Conservation (phyloP, 1,284 basidiomycete genomes). For the Apiotrichum veenhuisii region DNA sequence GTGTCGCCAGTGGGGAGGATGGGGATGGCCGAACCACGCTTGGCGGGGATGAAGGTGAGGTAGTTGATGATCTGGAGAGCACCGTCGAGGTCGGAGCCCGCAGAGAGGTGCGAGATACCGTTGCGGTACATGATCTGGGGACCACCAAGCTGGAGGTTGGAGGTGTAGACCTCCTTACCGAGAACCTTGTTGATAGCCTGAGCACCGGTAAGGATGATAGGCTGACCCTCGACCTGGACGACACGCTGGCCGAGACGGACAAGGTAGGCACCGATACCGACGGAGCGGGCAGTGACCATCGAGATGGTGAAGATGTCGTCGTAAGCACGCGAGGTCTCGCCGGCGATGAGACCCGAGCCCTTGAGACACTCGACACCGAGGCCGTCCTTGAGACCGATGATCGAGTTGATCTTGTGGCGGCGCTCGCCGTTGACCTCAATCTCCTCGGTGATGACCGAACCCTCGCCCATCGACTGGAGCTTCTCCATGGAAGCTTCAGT, state of each 20-base stretch:
- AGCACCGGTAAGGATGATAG: constrained; percentile 97
- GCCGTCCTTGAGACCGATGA: constrained; percentile 93
- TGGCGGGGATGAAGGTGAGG: constrained; percentile 84
- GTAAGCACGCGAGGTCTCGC: constrained; percentile 96
- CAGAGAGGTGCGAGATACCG: constrained; percentile 94
- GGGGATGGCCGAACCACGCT: constrained; percentile 71
- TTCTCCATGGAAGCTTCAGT: constrained; percentile 79
- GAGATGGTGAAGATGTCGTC: constrained; percentile 99
- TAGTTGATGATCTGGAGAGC: constrained; percentile 90
- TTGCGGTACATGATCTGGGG: constrained; percentile 99
- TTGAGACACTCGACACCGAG: constrained; percentile 96
- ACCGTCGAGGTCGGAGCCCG: constrained; percentile 89
- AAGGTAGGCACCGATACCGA: constrained; percentile 98
- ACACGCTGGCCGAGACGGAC: constrained; percentile 96
- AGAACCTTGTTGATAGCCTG: constrained; percentile 98
- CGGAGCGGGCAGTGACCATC: constrained; percentile 95
- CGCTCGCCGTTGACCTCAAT: constrained; percentile 79
- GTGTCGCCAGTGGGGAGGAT: constrained; percentile 65
- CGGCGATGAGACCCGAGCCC: constrained; percentile 97
- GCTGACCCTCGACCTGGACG: constrained; percentile 98
- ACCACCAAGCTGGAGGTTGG: constrained; percentile 96
- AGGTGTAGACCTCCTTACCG: constrained; percentile 98
- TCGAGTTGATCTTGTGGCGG: constrained; percentile 90
- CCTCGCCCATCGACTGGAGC: constrained; percentile 72
- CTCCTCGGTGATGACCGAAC: constrained; percentile 76